phyloP scores from a whole-genome alignment of 257 asterid genomes.

The Capsicum pubescens region DNA sequence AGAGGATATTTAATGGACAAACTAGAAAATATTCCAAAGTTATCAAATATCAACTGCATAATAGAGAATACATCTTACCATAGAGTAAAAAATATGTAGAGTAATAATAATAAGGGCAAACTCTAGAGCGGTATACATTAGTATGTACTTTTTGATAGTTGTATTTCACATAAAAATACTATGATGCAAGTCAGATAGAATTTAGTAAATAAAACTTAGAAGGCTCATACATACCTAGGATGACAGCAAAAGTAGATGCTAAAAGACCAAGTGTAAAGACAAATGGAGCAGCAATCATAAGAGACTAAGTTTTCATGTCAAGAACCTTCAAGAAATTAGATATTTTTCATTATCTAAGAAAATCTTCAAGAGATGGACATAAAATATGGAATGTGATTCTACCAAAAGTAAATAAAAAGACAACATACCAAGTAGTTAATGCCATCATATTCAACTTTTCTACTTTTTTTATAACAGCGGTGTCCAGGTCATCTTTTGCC shows the following conservation, averaged over 20 bases:
- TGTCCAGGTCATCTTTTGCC: too few relatives aligned
- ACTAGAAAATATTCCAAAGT: background rate
- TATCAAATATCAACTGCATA: background rate
- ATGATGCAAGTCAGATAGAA: background rate
- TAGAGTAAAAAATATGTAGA: slow-evolving; percentile 64
- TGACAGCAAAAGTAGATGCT: slow-evolving; percentile 69
- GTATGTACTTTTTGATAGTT: slow-evolving; percentile 76
- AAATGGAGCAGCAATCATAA: slow-evolving; percentile 78
- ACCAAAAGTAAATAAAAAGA: background rate
- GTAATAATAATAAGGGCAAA: slow-evolving; percentile 69
- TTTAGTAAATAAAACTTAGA: slow-evolving; percentile 5
- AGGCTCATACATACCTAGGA: slow-evolving; percentile 53
- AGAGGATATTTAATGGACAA: background rate
- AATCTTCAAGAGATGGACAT: background rate
- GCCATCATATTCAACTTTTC: slow-evolving; percentile 4
- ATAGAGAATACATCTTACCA: slow-evolving; percentile 51
- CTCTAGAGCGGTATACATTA: slow-evolving; percentile 88
- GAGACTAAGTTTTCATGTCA: slow-evolving; percentile 68
- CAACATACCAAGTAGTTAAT: background rate
- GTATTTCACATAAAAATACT: slow-evolving; percentile 44
- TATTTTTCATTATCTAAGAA: background rate
- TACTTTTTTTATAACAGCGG: background rate
- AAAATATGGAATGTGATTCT: background rate
- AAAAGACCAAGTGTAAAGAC: slow-evolving; percentile 76
- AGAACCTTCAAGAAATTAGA: slow-evolving; percentile 48